Evolutionary conservation across 805 yeast species (phyloP).

Genomic region (Priceomyces medius): DNA sequence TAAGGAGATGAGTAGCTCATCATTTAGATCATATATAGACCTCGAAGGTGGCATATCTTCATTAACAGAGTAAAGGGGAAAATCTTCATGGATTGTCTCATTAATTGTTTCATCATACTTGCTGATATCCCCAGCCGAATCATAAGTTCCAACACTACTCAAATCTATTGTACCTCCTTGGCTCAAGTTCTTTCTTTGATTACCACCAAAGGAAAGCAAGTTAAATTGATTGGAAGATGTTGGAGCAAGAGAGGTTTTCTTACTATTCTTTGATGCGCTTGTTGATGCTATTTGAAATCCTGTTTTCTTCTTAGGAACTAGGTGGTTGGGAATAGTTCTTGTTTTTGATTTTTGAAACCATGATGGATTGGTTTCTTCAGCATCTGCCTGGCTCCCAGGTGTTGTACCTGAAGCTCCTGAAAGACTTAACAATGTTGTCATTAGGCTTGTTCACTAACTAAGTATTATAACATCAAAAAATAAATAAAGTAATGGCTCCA

Average conservation of each 20-base stretch:
- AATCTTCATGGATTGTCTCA: conserved; percentile 29
- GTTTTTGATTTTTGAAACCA: conserved; percentile 37
- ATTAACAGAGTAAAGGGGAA: conserved; percentile 23
- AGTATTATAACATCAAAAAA: not conserved
- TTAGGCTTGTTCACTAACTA: not conserved
- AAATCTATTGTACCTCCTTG: conserved; percentile 13
- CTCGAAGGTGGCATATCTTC: conserved; percentile 51
- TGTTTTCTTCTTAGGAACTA: conserved; percentile 39
- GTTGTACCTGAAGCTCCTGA: conserved; percentile 6
- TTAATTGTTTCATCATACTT: conserved; percentile 30
- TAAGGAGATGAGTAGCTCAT: conserved; percentile 38
- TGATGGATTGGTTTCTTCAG: conserved; percentile 19
- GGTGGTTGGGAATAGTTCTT: conserved; percentile 42
- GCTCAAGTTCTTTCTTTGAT: conserved; percentile 20
- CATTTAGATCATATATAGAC: conserved; percentile 50
- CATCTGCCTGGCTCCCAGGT: conserved; percentile 7
- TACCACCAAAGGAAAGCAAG: conserved; percentile 35
- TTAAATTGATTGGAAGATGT: conserved; percentile 26
- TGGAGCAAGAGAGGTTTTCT: conserved; percentile 9
- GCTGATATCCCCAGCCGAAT: conserved; percentile 19
- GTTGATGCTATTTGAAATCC: conserved; percentile 36
- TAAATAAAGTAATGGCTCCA: no score
- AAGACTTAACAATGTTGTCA: conserved; percentile 14
- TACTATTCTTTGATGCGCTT: conserved; percentile 14
- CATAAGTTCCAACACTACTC: conserved; percentile 21